Conservation (phyloP, 495 filamentous ascomycete species). For the Lindgomyces ingoldianus region DNA sequence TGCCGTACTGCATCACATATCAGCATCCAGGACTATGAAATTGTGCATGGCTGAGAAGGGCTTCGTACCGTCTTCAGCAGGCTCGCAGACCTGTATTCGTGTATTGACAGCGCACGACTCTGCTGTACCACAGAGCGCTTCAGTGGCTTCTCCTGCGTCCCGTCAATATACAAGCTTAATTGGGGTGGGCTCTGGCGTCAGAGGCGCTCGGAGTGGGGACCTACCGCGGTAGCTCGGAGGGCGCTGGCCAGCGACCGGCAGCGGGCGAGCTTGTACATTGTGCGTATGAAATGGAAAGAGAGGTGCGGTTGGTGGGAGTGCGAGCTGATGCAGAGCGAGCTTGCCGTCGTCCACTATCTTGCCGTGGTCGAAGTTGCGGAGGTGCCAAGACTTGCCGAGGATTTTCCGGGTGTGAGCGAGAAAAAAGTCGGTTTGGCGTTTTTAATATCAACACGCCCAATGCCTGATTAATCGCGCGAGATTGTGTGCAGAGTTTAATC, state of each 20-base stretch:
- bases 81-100: constrained; percentile 93
- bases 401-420: constrained; percentile 22
- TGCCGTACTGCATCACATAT: constrained; percentile 71
- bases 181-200: constrained; percentile 21
- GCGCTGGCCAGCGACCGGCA: constrained; percentile 67
- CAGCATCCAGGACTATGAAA: constrained; percentile 3
- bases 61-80: constrained; percentile 75
- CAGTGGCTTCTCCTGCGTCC: constrained; percentile 51
- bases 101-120: constrained; percentile 86
- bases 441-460: constrained; percentile 33
- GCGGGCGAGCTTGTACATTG: constrained; percentile 75
- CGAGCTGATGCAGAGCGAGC: constrained; percentile 10
- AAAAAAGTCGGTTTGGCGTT: constrained; percentile 20
- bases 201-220: constrained; percentile 36
- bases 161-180: constrained; percentile 34
- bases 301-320: constrained; percentile 16
- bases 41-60: background rate
- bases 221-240: constrained; percentile 64
- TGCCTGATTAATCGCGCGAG: constrained; percentile 3
- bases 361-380: constrained; percentile 22
- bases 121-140: constrained; percentile 63
- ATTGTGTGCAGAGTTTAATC: background rate
- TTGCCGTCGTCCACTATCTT: constrained; percentile 15
- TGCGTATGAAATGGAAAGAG: constrained; percentile 22
- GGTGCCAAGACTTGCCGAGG: constrained; percentile 30